These are phyloP conservation scores for Chiua virens DNA, from an alignment of 768 basidiomycete species.

Conservation along the genomic window DNA sequence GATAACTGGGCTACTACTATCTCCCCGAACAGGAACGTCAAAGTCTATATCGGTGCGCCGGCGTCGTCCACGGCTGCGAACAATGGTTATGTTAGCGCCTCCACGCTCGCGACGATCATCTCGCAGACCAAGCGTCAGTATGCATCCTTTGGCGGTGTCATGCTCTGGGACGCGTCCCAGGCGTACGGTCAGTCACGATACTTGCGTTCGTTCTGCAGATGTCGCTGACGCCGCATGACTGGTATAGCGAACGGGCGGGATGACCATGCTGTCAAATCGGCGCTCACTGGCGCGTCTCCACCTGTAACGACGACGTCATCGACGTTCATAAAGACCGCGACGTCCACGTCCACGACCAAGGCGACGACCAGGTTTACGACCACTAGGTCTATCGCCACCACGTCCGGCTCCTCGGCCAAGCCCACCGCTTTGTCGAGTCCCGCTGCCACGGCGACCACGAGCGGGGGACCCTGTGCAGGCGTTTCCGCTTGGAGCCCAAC, in stretches of 20 bases:
- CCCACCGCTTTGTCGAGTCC: not conserved
- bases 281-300: constrained; percentile 23
- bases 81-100: constrained; percentile 40
- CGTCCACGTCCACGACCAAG: constrained; percentile 4
- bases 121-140: constrained; percentile 35
- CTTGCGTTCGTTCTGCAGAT: not conserved
- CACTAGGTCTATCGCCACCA: too few species aligned
- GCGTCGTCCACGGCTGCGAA: constrained; percentile 40
- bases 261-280: constrained; percentile 43
- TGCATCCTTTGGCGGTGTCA: constrained; percentile 47
- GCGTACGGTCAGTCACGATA: constrained; percentile 37
- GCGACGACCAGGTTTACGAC: constrained; percentile 11
- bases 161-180: constrained; percentile 46
- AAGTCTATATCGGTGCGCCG: constrained; percentile 50
- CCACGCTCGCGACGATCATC: constrained; percentile 33
- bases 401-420: not conserved
- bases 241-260: constrained; percentile 46
- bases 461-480: constrained; percentile 38
- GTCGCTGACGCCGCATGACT: not conserved
- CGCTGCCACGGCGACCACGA: constrained; percentile 6
- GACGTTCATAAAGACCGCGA: not conserved
- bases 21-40: constrained; percentile 46
- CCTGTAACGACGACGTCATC: constrained; percentile 22
- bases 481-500: constrained; percentile 41
- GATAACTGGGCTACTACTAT: constrained; percentile 45